These are phyloP conservation scores for Panicum miliaceum DNA, from an alignment of 176 grass and related monocot genomes.

Conservation along the genomic window DNA sequence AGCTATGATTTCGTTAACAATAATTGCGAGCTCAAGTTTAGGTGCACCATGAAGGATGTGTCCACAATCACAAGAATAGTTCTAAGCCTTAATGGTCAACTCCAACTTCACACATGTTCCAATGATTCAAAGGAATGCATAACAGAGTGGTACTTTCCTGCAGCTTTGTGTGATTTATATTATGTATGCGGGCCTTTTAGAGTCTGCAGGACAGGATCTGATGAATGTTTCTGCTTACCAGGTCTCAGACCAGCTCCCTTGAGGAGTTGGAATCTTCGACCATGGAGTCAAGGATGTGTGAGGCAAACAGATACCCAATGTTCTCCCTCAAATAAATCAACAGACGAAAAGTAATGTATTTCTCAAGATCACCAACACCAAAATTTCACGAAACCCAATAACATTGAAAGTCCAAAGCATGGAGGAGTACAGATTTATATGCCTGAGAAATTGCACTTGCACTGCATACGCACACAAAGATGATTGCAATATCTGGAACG, in stretches of 20 bases:
- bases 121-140: conserved; percentile 30
- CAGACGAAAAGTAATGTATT: conserved; percentile 14
- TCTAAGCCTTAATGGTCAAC: conserved; percentile 28
- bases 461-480: conserved; percentile 31
- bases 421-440: conserved; percentile 32
- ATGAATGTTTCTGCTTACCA: conserved; percentile 38
- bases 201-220: conserved; percentile 29
- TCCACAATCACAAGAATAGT: conserved; percentile 44
- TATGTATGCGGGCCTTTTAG: conserved; percentile 49
- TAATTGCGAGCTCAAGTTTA: conserved; percentile 13
- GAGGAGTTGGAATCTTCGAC: conserved; percentile 17
- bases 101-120: conserved; percentile 30
- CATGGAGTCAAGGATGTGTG: conserved; percentile 34
- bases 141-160: conserved; percentile 28
- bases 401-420: background rate
- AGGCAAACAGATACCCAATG: conserved; percentile 23
- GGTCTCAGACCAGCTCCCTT: conserved; percentile 31
- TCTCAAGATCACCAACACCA: conserved; percentile 25
- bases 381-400: conserved; percentile 14
- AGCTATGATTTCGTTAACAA: conserved; percentile 37
- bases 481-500: conserved; percentile 41
- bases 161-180: conserved; percentile 39
- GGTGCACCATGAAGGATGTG: conserved; percentile 20
- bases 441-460: conserved; percentile 50
- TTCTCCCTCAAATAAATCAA: background rate